Percentiles rank a stretch among this genome's conserved stretches.
Conservation (phyloP, 495 filamentous ascomycete species). For the Aspergillus carlsbadensis region DNA sequence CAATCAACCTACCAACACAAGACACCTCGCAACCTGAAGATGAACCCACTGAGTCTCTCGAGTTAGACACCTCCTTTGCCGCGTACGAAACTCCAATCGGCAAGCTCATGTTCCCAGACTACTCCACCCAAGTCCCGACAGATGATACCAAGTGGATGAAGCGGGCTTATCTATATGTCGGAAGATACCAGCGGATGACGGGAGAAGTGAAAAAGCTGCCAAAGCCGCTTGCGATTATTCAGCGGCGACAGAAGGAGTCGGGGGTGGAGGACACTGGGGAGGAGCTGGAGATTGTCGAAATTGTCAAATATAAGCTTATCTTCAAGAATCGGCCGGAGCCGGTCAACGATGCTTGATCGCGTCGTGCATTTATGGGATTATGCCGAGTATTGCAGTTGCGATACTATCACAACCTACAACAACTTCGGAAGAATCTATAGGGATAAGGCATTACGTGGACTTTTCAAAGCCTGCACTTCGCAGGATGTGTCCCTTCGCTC, state of each 20-base stretch:
- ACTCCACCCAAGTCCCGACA: conserved; percentile 47
- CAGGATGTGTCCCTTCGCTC: no score
- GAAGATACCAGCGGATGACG: conserved; percentile 82
- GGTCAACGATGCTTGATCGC: conserved; percentile 50
- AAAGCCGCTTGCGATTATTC: conserved; percentile 75
- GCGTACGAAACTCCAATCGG: conserved; percentile 60
- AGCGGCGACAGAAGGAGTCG: conserved; percentile 39
- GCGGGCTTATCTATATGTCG: conserved; percentile 80
- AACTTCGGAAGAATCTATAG: no score
- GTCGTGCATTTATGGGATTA: neutral
- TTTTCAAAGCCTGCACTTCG: no score
- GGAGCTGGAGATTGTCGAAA: conserved; percentile 74
- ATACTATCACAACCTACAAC: no score
- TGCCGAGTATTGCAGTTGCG: no score
- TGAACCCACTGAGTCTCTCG: conserved; percentile 20
- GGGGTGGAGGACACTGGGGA: conserved; percentile 26
- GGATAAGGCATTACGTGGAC: no score
- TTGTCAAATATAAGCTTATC: conserved; percentile 84
- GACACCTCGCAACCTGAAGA: conserved; percentile 19
- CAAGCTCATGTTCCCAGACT: conserved; percentile 76
- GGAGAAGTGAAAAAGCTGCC: conserved; percentile 86
- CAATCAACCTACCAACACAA: conserved; percentile 60
- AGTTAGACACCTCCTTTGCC: conserved; percentile 10
- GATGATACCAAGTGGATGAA: conserved; percentile 78
- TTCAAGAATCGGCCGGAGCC: conserved; percentile 89